A percentile compares a stretch with the other conserved stretches of the same genome.
These are phyloP conservation scores for Cubamyces lactineus DNA, from an alignment of 768 basidiomycete species.

Conservation along the genomic window DNA sequence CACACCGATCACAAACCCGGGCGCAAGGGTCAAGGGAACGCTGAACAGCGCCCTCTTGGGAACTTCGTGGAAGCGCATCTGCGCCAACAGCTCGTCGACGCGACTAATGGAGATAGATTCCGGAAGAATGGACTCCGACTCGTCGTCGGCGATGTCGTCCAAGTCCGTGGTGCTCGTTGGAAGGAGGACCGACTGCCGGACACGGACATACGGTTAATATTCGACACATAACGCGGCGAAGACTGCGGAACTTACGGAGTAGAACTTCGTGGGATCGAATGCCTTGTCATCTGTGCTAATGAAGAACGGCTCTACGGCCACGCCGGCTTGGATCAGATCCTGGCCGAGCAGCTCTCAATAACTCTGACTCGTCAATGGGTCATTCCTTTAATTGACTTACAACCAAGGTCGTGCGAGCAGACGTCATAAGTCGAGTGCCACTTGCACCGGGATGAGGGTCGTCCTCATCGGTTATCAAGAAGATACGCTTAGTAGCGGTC, in stretches of 20 bases:
- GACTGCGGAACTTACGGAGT: slow-evolving; percentile 54
- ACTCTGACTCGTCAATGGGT: too few species aligned
- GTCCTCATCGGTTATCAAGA: slow-evolving; percentile 91
- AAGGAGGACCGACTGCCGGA: slow-evolving; percentile 58
- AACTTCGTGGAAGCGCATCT: slow-evolving; percentile 81
- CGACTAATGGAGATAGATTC: slow-evolving; percentile 76
- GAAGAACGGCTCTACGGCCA: slow-evolving; percentile 87
- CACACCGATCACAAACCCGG: slow-evolving; percentile 74
- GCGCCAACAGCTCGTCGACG: slow-evolving; percentile 74
- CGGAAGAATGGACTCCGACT: slow-evolving; percentile 47
- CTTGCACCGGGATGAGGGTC: slow-evolving; percentile 62
- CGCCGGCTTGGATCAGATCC: slow-evolving; percentile 83
- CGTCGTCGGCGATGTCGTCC: slow-evolving; percentile 47
- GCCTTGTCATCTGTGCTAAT: slow-evolving; percentile 67
- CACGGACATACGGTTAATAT: not conserved
- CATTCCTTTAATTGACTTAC: slow-evolving; percentile 38
- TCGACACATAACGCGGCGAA: not conserved
- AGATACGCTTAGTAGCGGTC: slow-evolving; percentile 89
- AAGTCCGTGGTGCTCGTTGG: slow-evolving; percentile 54
- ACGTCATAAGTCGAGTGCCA: slow-evolving; percentile 63
- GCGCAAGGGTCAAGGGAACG: slow-evolving; percentile 78
- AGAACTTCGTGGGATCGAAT: slow-evolving; percentile 79
- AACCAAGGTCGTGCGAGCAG: slow-evolving; percentile 71
- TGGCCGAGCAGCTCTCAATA: slow-evolving; percentile 34
- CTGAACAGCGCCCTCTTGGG: slow-evolving; percentile 84